Percentiles rank a stretch among this genome's conserved stretches.
phyloP scores from a whole-genome alignment of 371 early-diverging fungal genomes.

The Mortierella sp. region DNA sequence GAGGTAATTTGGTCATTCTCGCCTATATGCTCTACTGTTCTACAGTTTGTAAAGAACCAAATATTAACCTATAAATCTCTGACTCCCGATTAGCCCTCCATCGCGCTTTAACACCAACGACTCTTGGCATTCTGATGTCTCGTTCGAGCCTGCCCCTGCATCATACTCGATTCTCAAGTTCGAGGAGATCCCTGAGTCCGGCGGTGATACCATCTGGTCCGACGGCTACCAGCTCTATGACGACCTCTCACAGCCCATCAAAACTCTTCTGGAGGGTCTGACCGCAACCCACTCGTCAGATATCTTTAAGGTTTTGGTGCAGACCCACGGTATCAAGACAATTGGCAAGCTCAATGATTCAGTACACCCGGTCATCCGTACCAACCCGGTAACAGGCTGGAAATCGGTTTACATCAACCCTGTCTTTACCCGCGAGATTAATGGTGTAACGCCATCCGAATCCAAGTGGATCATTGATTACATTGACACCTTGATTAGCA shows the following conservation, averaged over 20 bases:
- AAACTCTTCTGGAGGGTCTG: constrained; percentile 69
- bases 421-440: constrained; percentile 70
- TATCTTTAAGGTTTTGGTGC: constrained; percentile 56
- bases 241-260: constrained; percentile 64
- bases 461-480: constrained; percentile 68
- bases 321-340: constrained; percentile 53
- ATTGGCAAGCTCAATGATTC: constrained; percentile 61
- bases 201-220: constrained; percentile 72
- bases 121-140: constrained; percentile 72
- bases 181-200: constrained; percentile 63
- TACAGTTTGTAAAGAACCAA: neutral
- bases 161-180: constrained; percentile 68
- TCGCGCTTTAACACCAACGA: constrained; percentile 53
- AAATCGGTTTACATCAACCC: constrained; percentile 72
- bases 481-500: constrained; percentile 62
- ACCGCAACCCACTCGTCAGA: constrained; percentile 72
- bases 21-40: neutral
- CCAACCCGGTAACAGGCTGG: constrained; percentile 80
- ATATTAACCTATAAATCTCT: neutral
- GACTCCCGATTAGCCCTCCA: constrained; percentile 10
- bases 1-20: constrained; percentile 2
- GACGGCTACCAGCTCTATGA: constrained; percentile 73
- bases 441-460: constrained; percentile 65
- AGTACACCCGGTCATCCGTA: constrained; percentile 71
- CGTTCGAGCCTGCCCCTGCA: constrained; percentile 69